These are phyloP conservation scores for Mycena indigotica DNA, from an alignment of 768 basidiomycete species.

Conservation along the genomic window DNA sequence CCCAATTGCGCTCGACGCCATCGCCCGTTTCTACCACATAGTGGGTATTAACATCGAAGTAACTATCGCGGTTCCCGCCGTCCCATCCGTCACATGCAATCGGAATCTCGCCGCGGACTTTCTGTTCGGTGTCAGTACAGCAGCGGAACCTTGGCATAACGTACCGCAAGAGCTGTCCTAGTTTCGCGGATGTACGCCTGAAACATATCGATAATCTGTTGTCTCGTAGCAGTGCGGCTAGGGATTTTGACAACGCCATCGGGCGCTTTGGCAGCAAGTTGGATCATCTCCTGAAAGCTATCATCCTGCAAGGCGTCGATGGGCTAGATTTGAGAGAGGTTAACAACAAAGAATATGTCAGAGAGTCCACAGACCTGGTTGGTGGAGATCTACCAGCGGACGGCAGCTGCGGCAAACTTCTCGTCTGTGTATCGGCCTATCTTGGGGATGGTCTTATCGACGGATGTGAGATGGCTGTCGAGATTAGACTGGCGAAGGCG, in stretches of 20 bases:
- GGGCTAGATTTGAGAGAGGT: background rate
- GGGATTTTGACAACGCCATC: background rate
- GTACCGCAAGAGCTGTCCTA: background rate
- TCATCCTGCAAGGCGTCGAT: background rate
- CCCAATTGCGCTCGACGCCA: background rate
- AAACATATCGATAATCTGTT: background rate
- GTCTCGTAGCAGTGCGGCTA: background rate
- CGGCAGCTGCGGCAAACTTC: too few species aligned
- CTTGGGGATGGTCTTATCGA: too few species aligned
- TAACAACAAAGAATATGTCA: background rate
- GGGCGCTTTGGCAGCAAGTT: background rate
- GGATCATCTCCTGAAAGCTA: background rate
- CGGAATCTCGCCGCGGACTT: background rate
- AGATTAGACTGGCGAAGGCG: background rate
- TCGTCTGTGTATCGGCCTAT: too few species aligned
- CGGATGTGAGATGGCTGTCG: background rate
- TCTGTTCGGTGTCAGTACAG: background rate
- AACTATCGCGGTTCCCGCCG: background rate
- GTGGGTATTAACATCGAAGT: background rate
- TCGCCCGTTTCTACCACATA: background rate
- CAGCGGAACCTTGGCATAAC: background rate
- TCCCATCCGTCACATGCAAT: background rate
- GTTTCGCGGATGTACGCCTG: background rate
- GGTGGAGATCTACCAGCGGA: too few species aligned
- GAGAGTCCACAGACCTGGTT: background rate